Percentiles rank a stretch among this genome's conserved stretches.
Evolutionary conservation across 2,329 filamentous ascomycete genomes (phyloP).

Genomic region (Pleomassaria siparia): DNA sequence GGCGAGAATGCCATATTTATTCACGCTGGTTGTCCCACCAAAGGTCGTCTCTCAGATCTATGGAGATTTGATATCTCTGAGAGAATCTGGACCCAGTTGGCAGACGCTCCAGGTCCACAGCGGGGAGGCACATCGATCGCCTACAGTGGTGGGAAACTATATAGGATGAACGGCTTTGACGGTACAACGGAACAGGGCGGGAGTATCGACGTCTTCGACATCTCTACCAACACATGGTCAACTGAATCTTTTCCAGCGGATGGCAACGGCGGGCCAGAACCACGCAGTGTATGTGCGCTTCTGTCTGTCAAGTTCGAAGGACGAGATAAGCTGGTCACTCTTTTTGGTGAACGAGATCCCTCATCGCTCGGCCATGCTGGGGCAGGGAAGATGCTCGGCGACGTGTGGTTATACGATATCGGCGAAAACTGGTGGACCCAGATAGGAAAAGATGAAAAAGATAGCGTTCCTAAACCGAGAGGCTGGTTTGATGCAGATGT

Average conservation of each 20-base stretch:
- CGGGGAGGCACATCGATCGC: constrained; percentile 70
- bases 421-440: constrained; percentile 39
- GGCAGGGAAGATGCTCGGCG: constrained; percentile 58
- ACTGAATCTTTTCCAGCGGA: constrained; percentile 44
- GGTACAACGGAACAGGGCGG: constrained; percentile 70
- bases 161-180: constrained; percentile 80
- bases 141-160: constrained; percentile 65
- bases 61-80: constrained; percentile 74
- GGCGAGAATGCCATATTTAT: constrained; percentile 71
- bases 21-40: constrained; percentile 72
- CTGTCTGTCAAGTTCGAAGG: constrained; percentile 44
- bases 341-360: constrained; percentile 59
- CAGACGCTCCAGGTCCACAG: constrained; percentile 65
- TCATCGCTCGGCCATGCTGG: constrained; percentile 56
- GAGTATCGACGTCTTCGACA: constrained; percentile 63
- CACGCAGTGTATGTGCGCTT: constrained; percentile 54
- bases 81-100: constrained; percentile 67
- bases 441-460: constrained; percentile 20
- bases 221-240: constrained; percentile 44
- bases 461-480: constrained; percentile 44
- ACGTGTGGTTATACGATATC: constrained; percentile 53
- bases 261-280: constrained; percentile 48
- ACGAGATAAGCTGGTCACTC: constrained; percentile 48
- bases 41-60: constrained; percentile 66
- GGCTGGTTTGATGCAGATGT: constrained; percentile 60